Evolutionary conservation across 2,329 filamentous ascomycete species (phyloP).

Genomic region (Trichoderma sp.): DNA sequence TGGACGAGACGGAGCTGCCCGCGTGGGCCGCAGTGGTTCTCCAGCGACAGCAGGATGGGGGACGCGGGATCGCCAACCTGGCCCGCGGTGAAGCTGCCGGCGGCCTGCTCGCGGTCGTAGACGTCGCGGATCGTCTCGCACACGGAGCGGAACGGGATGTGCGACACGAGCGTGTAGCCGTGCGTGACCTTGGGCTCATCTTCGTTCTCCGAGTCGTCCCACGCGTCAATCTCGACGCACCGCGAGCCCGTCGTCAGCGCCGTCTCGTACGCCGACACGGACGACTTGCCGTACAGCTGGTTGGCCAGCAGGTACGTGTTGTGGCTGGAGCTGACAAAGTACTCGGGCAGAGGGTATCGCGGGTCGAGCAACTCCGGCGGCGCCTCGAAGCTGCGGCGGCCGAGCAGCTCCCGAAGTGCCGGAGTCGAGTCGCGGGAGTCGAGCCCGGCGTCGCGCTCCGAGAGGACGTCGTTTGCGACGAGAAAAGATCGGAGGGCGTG

Average conservation of each 20-base stretch:
- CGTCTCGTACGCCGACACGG: slow-evolving; percentile 61
- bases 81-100: slow-evolving; percentile 29
- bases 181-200: slow-evolving; percentile 70
- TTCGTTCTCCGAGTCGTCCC: slow-evolving; percentile 60
- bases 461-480: slow-evolving; percentile 50
- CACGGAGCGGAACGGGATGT: slow-evolving; percentile 62
- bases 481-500: slow-evolving; percentile 56
- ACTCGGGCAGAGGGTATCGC: slow-evolving; percentile 62
- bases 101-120: slow-evolving; percentile 55
- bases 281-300: slow-evolving; percentile 64
- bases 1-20: slow-evolving; percentile 61
- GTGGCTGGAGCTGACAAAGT: slow-evolving; percentile 71
- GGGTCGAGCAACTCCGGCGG: slow-evolving; percentile 55
- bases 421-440: slow-evolving; percentile 41
- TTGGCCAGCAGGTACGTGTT: slow-evolving; percentile 71
- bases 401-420: slow-evolving; percentile 51
- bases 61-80: slow-evolving; percentile 44
- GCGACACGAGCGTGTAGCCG: slow-evolving; percentile 65
- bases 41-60: slow-evolving; percentile 63
- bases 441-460: slow-evolving; percentile 46
- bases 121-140: slow-evolving; percentile 65
- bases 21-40: slow-evolving; percentile 62
- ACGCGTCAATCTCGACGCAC: slow-evolving; percentile 73
- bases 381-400: slow-evolving; percentile 56
- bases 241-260: slow-evolving; percentile 62